phyloP scores from a whole-genome alignment of 352 stramenopile species.

The Phytopythium ostracodes region DNA sequence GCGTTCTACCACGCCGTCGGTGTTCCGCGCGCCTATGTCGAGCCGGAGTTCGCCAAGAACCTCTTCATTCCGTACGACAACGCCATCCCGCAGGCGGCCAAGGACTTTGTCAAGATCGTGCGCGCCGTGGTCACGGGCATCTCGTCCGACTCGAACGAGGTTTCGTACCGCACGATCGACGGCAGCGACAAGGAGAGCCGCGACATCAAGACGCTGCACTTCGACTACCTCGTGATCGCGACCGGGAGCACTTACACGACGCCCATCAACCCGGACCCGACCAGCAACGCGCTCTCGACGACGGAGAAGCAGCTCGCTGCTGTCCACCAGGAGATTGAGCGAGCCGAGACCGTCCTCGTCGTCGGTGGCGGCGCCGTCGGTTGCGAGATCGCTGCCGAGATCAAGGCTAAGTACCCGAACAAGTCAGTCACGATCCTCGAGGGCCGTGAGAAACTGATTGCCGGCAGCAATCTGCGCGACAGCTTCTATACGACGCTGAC shows the following conservation, averaged over 20 bases:
- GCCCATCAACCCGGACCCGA: conserved; percentile 33
- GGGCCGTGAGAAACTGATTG: conserved; percentile 22
- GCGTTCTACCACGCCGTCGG: conserved; percentile 47
- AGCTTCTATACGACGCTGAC: conserved; percentile 42
- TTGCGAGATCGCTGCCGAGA: conserved; percentile 50
- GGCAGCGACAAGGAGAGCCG: conserved; percentile 23
- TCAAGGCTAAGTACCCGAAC: conserved; percentile 31
- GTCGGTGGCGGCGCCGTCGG: conserved; percentile 49
- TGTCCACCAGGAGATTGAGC: conserved; percentile 27
- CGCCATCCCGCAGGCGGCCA: conserved; percentile 35
- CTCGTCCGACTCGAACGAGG: conserved; percentile 22
- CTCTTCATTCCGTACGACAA: conserved; percentile 69
- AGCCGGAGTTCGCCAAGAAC: conserved; percentile 38
- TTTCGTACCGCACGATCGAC: conserved; percentile 30
- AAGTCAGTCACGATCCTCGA: conserved; percentile 59
- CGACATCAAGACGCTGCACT: conserved; percentile 15
- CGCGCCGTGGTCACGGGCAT: conserved; percentile 33
- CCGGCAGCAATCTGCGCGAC: conserved; percentile 29
- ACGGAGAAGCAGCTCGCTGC: conserved; percentile 26
- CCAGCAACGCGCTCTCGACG: conserved; percentile 14
- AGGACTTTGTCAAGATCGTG: conserved; percentile 32
- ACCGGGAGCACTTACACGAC: conserved; percentile 40
- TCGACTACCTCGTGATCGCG: conserved; percentile 46
- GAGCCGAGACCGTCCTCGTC: conserved; percentile 42
- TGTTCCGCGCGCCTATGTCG: conserved; percentile 46